Conservation (phyloP, 495 filamentous ascomycete genomes). For the Letharia columbiana region DNA sequence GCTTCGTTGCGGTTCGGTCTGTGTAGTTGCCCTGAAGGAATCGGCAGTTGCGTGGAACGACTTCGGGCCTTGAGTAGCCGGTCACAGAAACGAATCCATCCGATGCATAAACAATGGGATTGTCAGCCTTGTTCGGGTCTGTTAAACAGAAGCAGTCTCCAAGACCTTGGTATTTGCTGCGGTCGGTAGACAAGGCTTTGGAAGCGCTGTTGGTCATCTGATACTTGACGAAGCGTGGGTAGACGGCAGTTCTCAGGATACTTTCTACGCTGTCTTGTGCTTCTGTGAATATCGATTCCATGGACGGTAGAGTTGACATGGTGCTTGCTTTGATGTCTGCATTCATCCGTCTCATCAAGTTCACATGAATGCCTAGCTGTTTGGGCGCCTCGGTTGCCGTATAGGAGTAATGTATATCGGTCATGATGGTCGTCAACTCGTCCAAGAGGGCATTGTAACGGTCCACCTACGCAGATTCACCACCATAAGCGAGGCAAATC, state of each 20-base stretch:
- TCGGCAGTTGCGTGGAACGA: slow-evolving; percentile 42
- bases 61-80: slow-evolving; percentile 39
- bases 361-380: slow-evolving; percentile 34
- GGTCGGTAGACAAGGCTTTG: slow-evolving; percentile 32
- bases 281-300: slow-evolving; percentile 40
- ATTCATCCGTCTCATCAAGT: slow-evolving; percentile 31
- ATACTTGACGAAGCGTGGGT: slow-evolving; percentile 43
- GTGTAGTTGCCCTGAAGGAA: slow-evolving; percentile 45
- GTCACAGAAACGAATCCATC: slow-evolving; percentile 43
- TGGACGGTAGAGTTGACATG: slow-evolving; percentile 31
- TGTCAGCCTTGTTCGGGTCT: slow-evolving; percentile 39
- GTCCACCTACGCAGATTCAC: slow-evolving; percentile 24
- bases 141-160: slow-evolving; percentile 41
- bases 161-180: slow-evolving; percentile 32
- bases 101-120: slow-evolving; percentile 44
- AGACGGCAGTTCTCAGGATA: slow-evolving; percentile 37
- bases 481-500: not conserved
- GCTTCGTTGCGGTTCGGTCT: slow-evolving; percentile 32
- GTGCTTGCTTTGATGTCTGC: slow-evolving; percentile 36
- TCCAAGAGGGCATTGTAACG: slow-evolving; percentile 33
- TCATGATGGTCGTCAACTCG: slow-evolving; percentile 35
- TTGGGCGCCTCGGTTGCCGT: slow-evolving; percentile 35
- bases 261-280: slow-evolving; percentile 37
- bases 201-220: slow-evolving; percentile 36
- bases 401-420: slow-evolving; percentile 39